Evolutionary conservation across 2,329 filamentous ascomycete species (phyloP).

Genomic region (Penicillium sp.): DNA sequence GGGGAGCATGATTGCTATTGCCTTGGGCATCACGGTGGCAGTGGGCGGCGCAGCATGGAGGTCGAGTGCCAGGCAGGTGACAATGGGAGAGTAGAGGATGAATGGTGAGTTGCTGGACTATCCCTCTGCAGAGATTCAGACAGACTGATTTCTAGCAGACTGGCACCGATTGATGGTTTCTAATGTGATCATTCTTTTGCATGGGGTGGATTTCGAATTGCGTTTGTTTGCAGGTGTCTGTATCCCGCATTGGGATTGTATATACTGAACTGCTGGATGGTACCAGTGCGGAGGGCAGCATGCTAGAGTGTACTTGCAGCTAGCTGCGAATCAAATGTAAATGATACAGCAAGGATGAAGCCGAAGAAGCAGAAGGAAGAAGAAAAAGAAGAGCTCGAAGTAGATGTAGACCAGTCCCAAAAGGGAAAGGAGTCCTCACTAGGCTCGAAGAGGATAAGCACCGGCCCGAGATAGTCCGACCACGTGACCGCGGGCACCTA

Average conservation of each 20-base stretch:
- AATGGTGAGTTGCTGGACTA: slow-evolving; percentile 16
- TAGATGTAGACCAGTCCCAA: not conserved
- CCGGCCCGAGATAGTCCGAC: slow-evolving; percentile 10
- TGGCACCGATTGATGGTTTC: no score
- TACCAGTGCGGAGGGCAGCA: no score
- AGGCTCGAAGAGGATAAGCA: not conserved
- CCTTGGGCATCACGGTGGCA: slow-evolving; percentile 49
- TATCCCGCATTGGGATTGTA: no score
- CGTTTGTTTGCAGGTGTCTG: not conserved
- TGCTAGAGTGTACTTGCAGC: no score
- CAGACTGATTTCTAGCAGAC: not conserved
- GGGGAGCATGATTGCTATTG: slow-evolving; percentile 50
- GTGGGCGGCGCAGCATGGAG: slow-evolving; percentile 52
- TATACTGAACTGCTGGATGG: not conserved
- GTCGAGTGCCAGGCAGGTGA: slow-evolving; percentile 34
- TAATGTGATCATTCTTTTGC: no score
- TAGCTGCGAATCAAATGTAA: no score
- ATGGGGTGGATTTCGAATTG: not conserved
- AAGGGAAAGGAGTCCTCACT: no score
- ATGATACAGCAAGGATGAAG: not conserved
- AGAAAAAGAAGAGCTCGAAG: no score
- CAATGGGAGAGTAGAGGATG: no score
- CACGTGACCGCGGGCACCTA: slow-evolving; percentile 38
- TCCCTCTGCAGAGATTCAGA: no score
- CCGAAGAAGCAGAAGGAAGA: not conserved